phyloP scores from a whole-genome alignment of 2,329 filamentous ascomycete species.

The Pyrenophora teres region DNA sequence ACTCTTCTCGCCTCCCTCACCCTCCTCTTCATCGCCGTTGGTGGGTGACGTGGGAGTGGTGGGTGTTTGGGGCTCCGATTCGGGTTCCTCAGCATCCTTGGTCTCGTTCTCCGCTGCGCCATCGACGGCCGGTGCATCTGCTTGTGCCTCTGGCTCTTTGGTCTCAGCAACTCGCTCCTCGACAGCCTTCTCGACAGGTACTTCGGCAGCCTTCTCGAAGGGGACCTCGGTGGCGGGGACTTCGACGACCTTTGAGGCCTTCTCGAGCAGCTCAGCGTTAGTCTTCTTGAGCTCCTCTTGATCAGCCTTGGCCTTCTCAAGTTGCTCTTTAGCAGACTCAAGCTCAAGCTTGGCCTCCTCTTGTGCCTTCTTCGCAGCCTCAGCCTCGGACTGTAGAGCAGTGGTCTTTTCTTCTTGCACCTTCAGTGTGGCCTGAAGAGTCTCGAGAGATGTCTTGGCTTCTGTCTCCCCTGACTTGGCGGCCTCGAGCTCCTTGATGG shows the following conservation, averaged over 20 bases:
- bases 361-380: slow-evolving; percentile 25
- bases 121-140: slow-evolving; percentile 3
- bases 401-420: slow-evolving; percentile 22
- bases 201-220: slow-evolving; percentile 19
- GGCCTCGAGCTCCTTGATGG: slow-evolving; percentile 24
- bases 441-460: slow-evolving; percentile 16
- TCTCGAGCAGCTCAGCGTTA: slow-evolving; percentile 20
- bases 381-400: slow-evolving; percentile 16
- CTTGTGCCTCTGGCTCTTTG: slow-evolving; percentile 5
- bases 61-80: slow-evolving; percentile 6
- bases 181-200: slow-evolving; percentile 5
- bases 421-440: slow-evolving; percentile 19
- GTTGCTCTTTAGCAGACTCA: slow-evolving; percentile 25
- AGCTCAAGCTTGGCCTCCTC: slow-evolving; percentile 27
- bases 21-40: slow-evolving; percentile 3
- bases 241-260: slow-evolving; percentile 14
- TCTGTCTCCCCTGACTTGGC: slow-evolving; percentile 21
- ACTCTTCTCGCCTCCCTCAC: slow-evolving; percentile 7
- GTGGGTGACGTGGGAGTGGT: slow-evolving; percentile 3
- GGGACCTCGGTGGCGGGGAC: slow-evolving; percentile 19
- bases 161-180: slow-evolving; percentile 4
- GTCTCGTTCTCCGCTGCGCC: neutral
- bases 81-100: slow-evolving; percentile 7
- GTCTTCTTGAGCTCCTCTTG: slow-evolving; percentile 23
- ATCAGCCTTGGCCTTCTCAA: slow-evolving; percentile 24